A percentile compares a stretch with the other conserved stretches of the same genome.
These are phyloP conservation scores for Elongisporangium undulatum DNA, from an alignment of 352 stramenopile species.

Conservation along the genomic window DNA sequence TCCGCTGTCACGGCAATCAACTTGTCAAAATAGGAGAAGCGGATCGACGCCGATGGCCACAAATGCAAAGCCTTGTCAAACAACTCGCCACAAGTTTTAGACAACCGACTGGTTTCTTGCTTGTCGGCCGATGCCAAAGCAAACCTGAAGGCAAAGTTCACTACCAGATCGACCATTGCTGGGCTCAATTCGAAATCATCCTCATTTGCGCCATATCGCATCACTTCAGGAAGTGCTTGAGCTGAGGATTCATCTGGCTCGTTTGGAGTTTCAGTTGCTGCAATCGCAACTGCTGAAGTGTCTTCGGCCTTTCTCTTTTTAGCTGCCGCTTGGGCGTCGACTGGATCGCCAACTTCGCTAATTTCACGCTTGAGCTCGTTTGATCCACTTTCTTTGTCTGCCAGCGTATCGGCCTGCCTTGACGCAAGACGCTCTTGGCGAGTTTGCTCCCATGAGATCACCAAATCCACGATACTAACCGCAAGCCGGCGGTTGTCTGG, in stretches of 20 bases:
- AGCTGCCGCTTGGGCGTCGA: background rate
- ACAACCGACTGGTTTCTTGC: conserved; percentile 82
- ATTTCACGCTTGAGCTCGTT: conserved; percentile 16
- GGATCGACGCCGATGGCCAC: conserved; percentile 83
- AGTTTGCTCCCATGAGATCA: conserved; percentile 94
- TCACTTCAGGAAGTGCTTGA: conserved; percentile 6
- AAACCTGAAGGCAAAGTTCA: conserved; percentile 91
- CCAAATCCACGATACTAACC: conserved; percentile 93
- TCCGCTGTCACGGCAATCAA: conserved; percentile 88
- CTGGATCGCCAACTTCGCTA: background rate
- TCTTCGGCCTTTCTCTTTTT: conserved; percentile 2
- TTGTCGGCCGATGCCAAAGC: conserved; percentile 86
- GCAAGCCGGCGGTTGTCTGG: conserved; percentile 92
- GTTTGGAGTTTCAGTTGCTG: conserved; percentile 7
- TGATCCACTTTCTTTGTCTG: background rate
- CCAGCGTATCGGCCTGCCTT: conserved; percentile 1
- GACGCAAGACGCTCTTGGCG: conserved; percentile 59
- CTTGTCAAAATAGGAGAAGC: conserved; percentile 90
- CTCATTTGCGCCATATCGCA: conserved; percentile 32
- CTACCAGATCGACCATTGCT: conserved; percentile 88
- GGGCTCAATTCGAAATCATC: conserved; percentile 86
- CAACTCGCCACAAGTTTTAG: conserved; percentile 85
- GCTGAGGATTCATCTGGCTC: conserved; percentile 16
- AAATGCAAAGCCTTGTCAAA: conserved; percentile 85
- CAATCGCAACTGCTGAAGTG: conserved; percentile 1